A percentile compares a stretch with the other conserved stretches of the same genome.
Conservation (phyloP, 2,329 filamentous ascomycete species). For the Colletotrichum limetticola region DNA sequence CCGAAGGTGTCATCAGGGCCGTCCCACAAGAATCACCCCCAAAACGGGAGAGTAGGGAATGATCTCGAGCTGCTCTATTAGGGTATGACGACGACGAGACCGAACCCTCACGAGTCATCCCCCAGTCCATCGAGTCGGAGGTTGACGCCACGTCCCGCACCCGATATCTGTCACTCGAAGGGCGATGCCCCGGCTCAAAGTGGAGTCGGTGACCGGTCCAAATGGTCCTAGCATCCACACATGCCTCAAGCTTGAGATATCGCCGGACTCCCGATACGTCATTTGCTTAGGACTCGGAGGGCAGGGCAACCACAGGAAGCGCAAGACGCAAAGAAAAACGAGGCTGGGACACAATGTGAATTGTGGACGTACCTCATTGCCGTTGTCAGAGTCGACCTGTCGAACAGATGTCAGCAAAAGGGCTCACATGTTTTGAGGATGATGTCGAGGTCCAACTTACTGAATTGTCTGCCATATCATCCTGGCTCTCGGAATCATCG, state of each 20-base stretch:
- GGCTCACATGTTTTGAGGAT: no score
- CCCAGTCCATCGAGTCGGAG: not conserved
- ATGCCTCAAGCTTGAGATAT: constrained; percentile 11
- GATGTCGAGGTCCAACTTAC: not conserved
- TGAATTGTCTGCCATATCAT: not conserved
- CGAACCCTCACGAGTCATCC: not conserved
- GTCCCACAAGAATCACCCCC: constrained; percentile 1
- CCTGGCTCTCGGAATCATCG: not conserved
- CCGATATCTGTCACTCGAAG: not conserved
- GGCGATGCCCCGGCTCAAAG: constrained; percentile 1
- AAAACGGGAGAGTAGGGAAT: constrained; percentile 1
- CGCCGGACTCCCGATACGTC: not conserved
- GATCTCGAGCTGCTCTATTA: not conserved
- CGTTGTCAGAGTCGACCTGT: not conserved
- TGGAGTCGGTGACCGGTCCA: not conserved
- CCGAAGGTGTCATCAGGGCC: not conserved
- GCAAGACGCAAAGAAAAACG: constrained; percentile 6
- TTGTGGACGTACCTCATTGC: not conserved
- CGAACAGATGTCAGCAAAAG: not conserved
- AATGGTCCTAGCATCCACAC: not conserved
- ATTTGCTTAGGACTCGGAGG: not conserved
- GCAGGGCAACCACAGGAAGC: not conserved
- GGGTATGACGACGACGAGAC: not conserved
- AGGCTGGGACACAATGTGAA: not conserved
- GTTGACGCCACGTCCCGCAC: not conserved